These are phyloP conservation scores for Boletus subparvulus DNA, from an alignment of 768 basidiomycete species.

Conservation along the genomic window DNA sequence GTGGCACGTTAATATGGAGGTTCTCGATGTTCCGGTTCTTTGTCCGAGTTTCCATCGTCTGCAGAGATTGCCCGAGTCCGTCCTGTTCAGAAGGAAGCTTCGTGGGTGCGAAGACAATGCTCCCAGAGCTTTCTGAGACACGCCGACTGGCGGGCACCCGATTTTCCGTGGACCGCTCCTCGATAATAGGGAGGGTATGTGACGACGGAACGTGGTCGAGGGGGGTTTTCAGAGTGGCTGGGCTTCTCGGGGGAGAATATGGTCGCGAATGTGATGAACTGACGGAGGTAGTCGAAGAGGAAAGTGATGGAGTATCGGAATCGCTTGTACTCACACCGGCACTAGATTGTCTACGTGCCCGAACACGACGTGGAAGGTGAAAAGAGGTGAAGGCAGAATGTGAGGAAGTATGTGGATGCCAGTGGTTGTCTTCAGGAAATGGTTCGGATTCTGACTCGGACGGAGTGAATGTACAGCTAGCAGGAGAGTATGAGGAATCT, in stretches of 20 bases:
- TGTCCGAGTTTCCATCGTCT: conserved; percentile 8
- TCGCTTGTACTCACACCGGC: conserved; percentile 35
- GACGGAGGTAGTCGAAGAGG: conserved; percentile 39
- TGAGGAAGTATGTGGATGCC: conserved; percentile 22
- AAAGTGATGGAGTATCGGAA: conserved; percentile 51
- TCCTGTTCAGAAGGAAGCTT: conserved; percentile 21
- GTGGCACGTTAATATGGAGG: conserved; percentile 32
- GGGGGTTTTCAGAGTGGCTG: conserved; percentile 33
- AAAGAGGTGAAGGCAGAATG: conserved; percentile 22
- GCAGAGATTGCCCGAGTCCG: conserved; percentile 11
- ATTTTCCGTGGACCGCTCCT: conserved; percentile 34
- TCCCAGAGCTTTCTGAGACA: conserved; percentile 22
- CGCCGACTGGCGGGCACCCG: conserved; percentile 4
- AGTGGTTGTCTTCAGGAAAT: conserved; percentile 29
- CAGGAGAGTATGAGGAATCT: conserved; percentile 17
- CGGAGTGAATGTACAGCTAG: conserved; percentile 15
- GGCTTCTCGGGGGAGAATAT: conserved; percentile 35
- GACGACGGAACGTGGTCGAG: conserved; percentile 26
- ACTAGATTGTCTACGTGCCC: conserved; percentile 27
- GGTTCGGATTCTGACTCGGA: conserved; percentile 39
- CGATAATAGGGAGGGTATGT: conserved; percentile 38
- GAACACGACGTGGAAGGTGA: conserved; percentile 36
- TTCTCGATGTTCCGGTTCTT: conserved; percentile 32
- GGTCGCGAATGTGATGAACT: conserved; percentile 37
- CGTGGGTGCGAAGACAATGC: conserved; percentile 22